Base-by-base conservation (phyloP, 2,329 filamentous ascomycete genomes). In the Westerdykella sp. region DNA sequence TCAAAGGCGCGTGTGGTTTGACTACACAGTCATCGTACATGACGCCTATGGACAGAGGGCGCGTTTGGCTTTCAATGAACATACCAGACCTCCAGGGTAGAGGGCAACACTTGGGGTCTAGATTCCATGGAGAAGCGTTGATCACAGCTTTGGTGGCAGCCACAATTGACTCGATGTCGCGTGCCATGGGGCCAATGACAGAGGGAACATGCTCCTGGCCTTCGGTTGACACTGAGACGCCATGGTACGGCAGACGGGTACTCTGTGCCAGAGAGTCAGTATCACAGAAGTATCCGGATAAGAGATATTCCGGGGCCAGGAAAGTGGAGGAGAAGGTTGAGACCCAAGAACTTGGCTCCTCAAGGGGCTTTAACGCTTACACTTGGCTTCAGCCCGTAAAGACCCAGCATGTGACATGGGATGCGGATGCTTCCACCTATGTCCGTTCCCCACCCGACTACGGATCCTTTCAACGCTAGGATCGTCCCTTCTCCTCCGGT, bases 141-240 rank as follows among this genome's bases (percentile, higher is more conserved):
- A 74, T 66, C 1, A 81, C 51, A 0, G 71, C 67, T 48, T 68
- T 74, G 50, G 71, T 80, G 9, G 71, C 66, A 1, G 71, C 63
- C 6, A 66, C 65, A 2, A 84, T 62, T 0, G 78, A 77, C 3
- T 67, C 57, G 4, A 81, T 56, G 45, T 69, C 71, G 5, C 79
- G 69, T 5, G 76, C 68, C 66, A 84, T 71, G 1, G 81, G 80
- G 0, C 80, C 80, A n/a, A 82, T 65, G 0, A 78, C 72, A 0
- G 80, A 83, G 1, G 79, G 79, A 0, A 83, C 75, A 58, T 83
- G 79, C 43, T 82, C 77, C 53, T 83, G 80, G 2, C 80, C 79
- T 34, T 82, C 78, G 0, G 76, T 81, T 0, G 79, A 81, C 0
- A 83, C 79, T 0, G 77, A 70, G 0, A 80, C 76, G 0, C 78